Evolutionary conservation across 257 asterid species (phyloP).

Genomic region (Jacaranda copaia): DNA sequence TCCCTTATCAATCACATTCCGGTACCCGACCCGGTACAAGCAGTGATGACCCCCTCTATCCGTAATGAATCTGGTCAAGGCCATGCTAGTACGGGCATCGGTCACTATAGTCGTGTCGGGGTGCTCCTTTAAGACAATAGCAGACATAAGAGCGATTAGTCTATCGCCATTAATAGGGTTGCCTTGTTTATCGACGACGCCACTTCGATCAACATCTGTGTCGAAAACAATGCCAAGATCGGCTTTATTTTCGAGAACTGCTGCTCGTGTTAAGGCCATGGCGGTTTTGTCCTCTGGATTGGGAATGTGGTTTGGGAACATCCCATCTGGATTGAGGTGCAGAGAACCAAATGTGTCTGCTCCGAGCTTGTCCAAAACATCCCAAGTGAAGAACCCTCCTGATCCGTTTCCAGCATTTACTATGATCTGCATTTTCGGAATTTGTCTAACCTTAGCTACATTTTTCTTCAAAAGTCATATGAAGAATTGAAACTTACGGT

Average conservation of each 20-base stretch:
- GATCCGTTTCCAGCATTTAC: conserved; percentile 98
- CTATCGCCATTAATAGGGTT: conserved; percentile 86
- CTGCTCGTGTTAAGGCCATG: conserved; percentile 79
- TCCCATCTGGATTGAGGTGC: conserved; percentile 90
- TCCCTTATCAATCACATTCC: conserved; percentile 93
- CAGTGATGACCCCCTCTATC: conserved; percentile 79
- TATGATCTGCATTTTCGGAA: conserved; percentile 63
- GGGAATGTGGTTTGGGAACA: conserved; percentile 97
- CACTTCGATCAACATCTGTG: conserved; percentile 92
- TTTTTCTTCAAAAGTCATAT: no score
- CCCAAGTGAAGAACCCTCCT: conserved; percentile 96
- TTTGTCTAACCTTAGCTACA: not conserved
- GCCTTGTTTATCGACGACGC: conserved; percentile 78
- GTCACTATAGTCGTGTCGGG: conserved; percentile 81
- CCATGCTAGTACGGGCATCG: conserved; percentile 89
- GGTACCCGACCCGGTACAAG: conserved; percentile 83
- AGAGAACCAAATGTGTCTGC: conserved; percentile 97
- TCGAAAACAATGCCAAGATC: conserved; percentile 91
- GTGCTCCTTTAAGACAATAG: conserved; percentile 78
- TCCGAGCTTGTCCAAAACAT: conserved; percentile 87
- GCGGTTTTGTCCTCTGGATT: conserved; percentile 92
- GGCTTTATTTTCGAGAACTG: conserved; percentile 74
- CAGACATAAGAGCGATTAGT: conserved; percentile 83
- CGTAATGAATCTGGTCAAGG: conserved; percentile 62
- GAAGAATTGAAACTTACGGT: no score